Conservation (phyloP, 2,329 filamentous ascomycete species). For the Coleophoma cylindrospora region DNA sequence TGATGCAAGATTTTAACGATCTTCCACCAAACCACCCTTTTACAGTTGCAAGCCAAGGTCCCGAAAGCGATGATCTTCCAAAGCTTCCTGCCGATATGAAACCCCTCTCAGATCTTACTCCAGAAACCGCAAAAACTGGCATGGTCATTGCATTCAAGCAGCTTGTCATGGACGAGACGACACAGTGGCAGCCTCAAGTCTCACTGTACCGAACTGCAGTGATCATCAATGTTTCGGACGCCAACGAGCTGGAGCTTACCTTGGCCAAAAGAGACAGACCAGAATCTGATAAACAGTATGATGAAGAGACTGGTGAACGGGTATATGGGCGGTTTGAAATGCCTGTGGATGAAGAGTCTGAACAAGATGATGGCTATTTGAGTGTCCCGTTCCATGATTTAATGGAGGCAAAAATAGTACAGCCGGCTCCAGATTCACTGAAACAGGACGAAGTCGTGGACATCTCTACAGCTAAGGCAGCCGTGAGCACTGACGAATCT, state of each 20-base stretch:
- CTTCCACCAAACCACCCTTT: slow-evolving; percentile 1
- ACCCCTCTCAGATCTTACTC: slow-evolving; percentile 43
- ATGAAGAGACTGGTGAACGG: slow-evolving; percentile 64
- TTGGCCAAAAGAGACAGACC: slow-evolving; percentile 66
- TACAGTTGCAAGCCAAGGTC: slow-evolving; percentile 38
- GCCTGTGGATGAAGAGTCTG: slow-evolving; percentile 52
- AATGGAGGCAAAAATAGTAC: slow-evolving; percentile 62
- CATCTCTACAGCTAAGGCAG: slow-evolving; percentile 7
- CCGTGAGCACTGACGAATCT: slow-evolving; percentile 8
- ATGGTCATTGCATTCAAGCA: slow-evolving; percentile 68
- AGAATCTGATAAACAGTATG: slow-evolving; percentile 51
- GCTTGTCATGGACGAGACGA: slow-evolving; percentile 53
- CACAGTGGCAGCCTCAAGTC: slow-evolving; percentile 62
- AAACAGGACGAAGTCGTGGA: slow-evolving; percentile 12
- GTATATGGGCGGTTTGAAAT: slow-evolving; percentile 77
- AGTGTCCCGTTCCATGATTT: slow-evolving; percentile 57
- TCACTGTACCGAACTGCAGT: slow-evolving; percentile 60
- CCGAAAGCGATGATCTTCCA: slow-evolving; percentile 53
- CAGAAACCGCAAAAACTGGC: slow-evolving; percentile 45
- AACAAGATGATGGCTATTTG: slow-evolving; percentile 52
- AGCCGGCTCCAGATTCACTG: slow-evolving; percentile 26
- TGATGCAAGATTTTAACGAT: slow-evolving; percentile 16
- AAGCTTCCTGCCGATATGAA: slow-evolving; percentile 52
- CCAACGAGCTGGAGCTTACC: slow-evolving; percentile 51
- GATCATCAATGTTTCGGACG: slow-evolving; percentile 50